A percentile compares a stretch with the other conserved stretches of the same genome.
phyloP scores from a whole-genome alignment of 163 green algal species.

The Prototheca cutis region DNA sequence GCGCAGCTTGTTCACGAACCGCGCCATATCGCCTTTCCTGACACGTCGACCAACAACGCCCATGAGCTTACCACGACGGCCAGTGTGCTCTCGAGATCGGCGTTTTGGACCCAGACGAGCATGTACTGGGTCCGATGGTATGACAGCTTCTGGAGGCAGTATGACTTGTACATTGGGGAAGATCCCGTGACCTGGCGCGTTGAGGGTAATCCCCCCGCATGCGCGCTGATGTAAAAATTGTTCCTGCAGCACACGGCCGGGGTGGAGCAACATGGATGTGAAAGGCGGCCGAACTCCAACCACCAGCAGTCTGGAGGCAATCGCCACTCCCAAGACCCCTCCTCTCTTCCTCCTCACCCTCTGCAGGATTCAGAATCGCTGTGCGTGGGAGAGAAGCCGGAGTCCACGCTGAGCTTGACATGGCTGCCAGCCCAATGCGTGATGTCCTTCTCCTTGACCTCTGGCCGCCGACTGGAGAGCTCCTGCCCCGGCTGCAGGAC shows the following conservation, averaged over 20 bases:
- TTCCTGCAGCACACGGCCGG: too few species aligned
- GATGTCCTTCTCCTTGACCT: neutral
- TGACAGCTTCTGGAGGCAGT: neutral
- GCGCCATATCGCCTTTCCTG: too few species aligned
- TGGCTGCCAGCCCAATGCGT: neutral
- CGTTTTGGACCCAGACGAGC: constrained; percentile 24
- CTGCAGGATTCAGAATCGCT: neutral
- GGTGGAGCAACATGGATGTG: too few species aligned
- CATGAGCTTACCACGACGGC: constrained; percentile 4
- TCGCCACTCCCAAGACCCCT: too few species aligned
- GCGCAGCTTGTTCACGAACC: too few species aligned
- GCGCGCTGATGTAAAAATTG: neutral
- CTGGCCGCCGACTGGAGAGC: neutral
- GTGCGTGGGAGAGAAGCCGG: neutral
- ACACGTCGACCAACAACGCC: too few species aligned
- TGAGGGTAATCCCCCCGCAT: neutral
- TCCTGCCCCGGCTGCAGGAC: neutral
- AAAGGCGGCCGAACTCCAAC: neutral
- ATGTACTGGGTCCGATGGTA: constrained; percentile 2
- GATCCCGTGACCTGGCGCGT: neutral
- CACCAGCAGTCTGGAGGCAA: too few species aligned
- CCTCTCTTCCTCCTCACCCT: neutral
- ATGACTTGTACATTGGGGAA: neutral
- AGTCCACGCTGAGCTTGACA: neutral
- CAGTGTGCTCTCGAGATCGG: neutral